Percentiles rank a stretch among this genome's conserved stretches.
phyloP scores from a whole-genome alignment of 768 basidiomycete genomes.

The Suillus americanus region DNA sequence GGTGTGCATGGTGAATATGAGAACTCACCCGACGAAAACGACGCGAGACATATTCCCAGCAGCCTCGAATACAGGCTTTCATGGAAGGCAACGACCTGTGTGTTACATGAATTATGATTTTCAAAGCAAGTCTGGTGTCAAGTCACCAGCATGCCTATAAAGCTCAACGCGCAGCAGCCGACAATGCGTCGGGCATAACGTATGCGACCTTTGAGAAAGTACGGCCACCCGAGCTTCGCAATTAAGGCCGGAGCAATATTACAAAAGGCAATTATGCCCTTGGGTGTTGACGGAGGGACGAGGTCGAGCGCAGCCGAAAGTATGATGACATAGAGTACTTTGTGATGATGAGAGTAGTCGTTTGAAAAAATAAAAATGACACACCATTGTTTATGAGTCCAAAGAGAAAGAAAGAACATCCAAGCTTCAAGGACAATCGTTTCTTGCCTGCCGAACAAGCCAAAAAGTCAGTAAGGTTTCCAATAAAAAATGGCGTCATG shows the following conservation, averaged over 20 bases:
- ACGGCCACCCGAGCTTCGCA: constrained; percentile 92
- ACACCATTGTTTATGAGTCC: constrained; percentile 91
- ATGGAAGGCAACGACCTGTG: constrained; percentile 75
- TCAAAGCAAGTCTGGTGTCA: neutral
- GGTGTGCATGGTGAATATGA: neutral
- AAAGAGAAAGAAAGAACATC: constrained; percentile 82
- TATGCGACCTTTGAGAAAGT: constrained; percentile 83
- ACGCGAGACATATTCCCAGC: constrained; percentile 78
- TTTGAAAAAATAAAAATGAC: neutral
- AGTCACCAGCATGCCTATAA: constrained; percentile 85
- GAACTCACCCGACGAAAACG: constrained; percentile 75
- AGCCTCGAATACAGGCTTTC: constrained; percentile 66
- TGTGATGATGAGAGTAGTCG: neutral
- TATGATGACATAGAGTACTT: constrained; percentile 95
- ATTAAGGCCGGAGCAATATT: constrained; percentile 88
- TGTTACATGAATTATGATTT: neutral
- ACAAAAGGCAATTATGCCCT: constrained; percentile 92
- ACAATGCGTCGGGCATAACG: constrained; percentile 73
- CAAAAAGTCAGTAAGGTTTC: constrained; percentile 18
- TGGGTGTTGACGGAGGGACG: constrained; percentile 88
- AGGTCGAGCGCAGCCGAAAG: constrained; percentile 94
- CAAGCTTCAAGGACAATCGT: constrained; percentile 36
- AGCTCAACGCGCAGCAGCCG: constrained; percentile 75
- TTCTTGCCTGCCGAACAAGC: constrained; percentile 18
- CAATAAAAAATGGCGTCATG: constrained; percentile 20